Evolutionary conservation across 2,329 filamentous ascomycete genomes (phyloP), one percentile per base, ranked within the genome.

Genomic region (Penicillium nordicum): DNA sequence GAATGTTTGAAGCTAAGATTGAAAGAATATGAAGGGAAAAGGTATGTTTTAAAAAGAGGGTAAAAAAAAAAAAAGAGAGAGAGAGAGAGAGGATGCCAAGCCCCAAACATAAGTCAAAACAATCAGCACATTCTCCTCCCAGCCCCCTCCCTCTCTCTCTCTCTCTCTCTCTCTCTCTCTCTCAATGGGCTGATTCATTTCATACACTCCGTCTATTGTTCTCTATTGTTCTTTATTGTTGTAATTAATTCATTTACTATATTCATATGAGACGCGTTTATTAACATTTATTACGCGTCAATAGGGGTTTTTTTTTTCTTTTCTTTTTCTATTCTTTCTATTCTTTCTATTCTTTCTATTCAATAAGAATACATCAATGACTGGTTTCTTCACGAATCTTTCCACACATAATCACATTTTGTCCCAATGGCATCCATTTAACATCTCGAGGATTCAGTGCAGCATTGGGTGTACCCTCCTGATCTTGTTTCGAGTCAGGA

Each of bases 361-460:
- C 2, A 21, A 21, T 21, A 21, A 21, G 21, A 21, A 21, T 21
- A 21, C 21, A 6, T 32, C 18, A 46, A 23, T 34, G 29, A 12
- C 5, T 16, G 9, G 45, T 37, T 49, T 52, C 49, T 38, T 46
- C 41, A 6, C 72, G 66, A 37, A 88, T 76, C 55, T 79, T 83
- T 25, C 90, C 91, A 69, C 89, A 94, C 60, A 96, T 79, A 1
- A 96, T 88, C 27, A 92, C 86, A 72, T 96, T 92, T 57, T 90
- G 86, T 3, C 90, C 92, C 58, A 96, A 81, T 34, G 89, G 88
- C 51, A 85, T 80, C 91, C 91, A 96, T 57, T 77, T 81, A 11
- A 90, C 85, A 53, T 87, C 79, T 44, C 75, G 79, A 45, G 95
- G 78, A 62, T 86, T 85, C 16, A 87, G 84, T 1, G 85, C 86